Base-by-base conservation (phyloP, 225 moss, liverwort and hornwort species). In the Bryoerythrophyllum caledonicum region DNA sequence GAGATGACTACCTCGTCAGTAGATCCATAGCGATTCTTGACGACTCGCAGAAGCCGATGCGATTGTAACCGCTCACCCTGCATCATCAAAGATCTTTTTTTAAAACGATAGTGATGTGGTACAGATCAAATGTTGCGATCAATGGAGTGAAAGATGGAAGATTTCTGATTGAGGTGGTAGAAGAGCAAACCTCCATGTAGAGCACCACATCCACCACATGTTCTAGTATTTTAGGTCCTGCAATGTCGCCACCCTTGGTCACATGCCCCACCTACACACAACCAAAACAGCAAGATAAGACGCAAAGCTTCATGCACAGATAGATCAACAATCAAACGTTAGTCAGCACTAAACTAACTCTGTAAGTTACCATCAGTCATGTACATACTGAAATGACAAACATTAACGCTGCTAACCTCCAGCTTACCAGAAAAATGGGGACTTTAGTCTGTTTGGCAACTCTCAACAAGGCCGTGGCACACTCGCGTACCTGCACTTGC, bases 151-250 rank as follows among this genome's bases (percentile, higher is more conserved):
- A 72, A 26, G 57, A 72, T n/a, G n/a, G n/a, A 46, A 48, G 38
- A 14, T 20, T 76, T 46, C 51, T 37, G 46, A 59, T 9, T n/a
- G 46, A 76, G 60, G 61, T 38, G 52, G 71, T 59, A 17, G 68
- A 58, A 37, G 46, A 70, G 63, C 67, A 60, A 66, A 97, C 97
- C 97, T 97, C 97, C 94, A 97, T 94, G 54, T 97, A 97, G 16
- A 97, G 89, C 67, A 97, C 97, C 73, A 97, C 97, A 85, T 97
- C 97, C 30, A 97, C 97, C 65, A 97, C 93, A 70, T 97, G 97
- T 71, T 97, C 97, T 61, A 97, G 63, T 61, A 97, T 91, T 87
- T 94, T 91, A 27, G 97, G 97, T 70, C 97, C 97, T 69, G 97
- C 97, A 82, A 97, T 94, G 74, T 97, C 97, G 57, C 97, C 97